A percentile compares a stretch with the other conserved stretches of the same genome.
Evolutionary conservation across 768 basidiomycete species (phyloP).

Genomic region (Mycena leptocephala): DNA sequence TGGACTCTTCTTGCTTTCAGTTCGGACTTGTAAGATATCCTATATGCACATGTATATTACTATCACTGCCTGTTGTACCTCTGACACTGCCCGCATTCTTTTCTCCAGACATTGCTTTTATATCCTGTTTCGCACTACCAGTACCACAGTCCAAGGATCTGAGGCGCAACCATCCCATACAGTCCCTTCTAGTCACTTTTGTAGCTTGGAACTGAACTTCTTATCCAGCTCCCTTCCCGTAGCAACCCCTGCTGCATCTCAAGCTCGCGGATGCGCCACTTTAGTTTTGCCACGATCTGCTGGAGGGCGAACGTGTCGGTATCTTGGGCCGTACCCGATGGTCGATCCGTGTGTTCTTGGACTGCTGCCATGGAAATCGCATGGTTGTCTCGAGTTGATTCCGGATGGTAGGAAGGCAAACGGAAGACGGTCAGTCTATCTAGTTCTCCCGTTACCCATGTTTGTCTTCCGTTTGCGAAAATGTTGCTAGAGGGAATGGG

Average conservation of each 20-base stretch:
- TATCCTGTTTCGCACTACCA: background rate
- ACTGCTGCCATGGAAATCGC: background rate
- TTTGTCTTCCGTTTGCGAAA: background rate
- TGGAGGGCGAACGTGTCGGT: background rate
- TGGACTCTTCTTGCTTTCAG: background rate
- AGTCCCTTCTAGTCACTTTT: background rate
- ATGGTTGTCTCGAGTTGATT: background rate
- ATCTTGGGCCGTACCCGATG: background rate
- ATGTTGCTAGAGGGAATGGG: slow-evolving; percentile 4
- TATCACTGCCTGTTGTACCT: slow-evolving; percentile 4
- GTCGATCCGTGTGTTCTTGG: background rate
- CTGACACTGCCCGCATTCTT: background rate
- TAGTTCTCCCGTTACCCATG: background rate
- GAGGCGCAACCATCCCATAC: too few species aligned
- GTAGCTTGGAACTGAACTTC: background rate
- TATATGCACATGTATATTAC: slow-evolving; percentile 15
- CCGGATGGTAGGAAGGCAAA: background rate
- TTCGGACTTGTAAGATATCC: slow-evolving; percentile 3
- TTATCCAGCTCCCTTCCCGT: background rate
- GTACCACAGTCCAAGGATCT: too few species aligned
- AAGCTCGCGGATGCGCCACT: background rate
- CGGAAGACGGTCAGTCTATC: background rate
- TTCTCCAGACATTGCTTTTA: background rate
- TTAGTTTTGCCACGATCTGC: background rate
- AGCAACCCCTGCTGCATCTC: background rate